Percentiles rank a stretch among this genome's conserved stretches.
Conservation (phyloP, 805 yeast species). For the Isabelozyma heimii region DNA sequence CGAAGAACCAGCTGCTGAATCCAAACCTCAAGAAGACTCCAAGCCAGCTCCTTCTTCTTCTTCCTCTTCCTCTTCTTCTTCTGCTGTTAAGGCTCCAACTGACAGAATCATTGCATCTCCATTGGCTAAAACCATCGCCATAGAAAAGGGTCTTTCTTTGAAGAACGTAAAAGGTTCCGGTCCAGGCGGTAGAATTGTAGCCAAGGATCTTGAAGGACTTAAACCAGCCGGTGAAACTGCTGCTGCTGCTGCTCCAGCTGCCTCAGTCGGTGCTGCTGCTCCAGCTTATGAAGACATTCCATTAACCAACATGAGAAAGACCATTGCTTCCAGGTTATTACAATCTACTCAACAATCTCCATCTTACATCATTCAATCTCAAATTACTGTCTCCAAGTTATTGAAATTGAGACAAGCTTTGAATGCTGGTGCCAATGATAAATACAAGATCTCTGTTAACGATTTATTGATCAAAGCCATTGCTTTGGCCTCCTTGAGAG, state of each 20-base stretch:
- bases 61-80: slow-evolving; percentile 24
- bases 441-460: slow-evolving; percentile 88
- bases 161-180: slow-evolving; percentile 89
- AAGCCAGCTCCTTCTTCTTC: slow-evolving; percentile 27
- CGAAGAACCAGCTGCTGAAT: slow-evolving; percentile 12
- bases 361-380: slow-evolving; percentile 86
- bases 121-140: slow-evolving; percentile 86
- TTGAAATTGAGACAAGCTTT: slow-evolving; percentile 88
- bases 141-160: slow-evolving; percentile 86
- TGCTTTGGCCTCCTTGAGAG: slow-evolving; percentile 83
- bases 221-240: slow-evolving; percentile 45
- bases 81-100: slow-evolving; percentile 40
- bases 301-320: slow-evolving; percentile 87
- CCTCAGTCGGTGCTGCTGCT: slow-evolving; percentile 47
- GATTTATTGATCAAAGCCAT: slow-evolving; percentile 94
- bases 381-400: slow-evolving; percentile 82
- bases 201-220: slow-evolving; percentile 81
- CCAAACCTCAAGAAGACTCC: slow-evolving; percentile 18
- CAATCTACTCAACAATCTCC: slow-evolving; percentile 87
- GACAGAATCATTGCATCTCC: slow-evolving; percentile 93
- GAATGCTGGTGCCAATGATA: slow-evolving; percentile 80
- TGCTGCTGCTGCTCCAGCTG: slow-evolving; percentile 43
- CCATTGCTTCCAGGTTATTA: slow-evolving; percentile 84
- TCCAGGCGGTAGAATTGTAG: slow-evolving; percentile 91
- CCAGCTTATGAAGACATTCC: slow-evolving; percentile 79